Percentiles rank a stretch among this genome's conserved stretches.
Conservation (phyloP, 495 filamentous ascomycete species). For the Niebla homalea region DNA sequence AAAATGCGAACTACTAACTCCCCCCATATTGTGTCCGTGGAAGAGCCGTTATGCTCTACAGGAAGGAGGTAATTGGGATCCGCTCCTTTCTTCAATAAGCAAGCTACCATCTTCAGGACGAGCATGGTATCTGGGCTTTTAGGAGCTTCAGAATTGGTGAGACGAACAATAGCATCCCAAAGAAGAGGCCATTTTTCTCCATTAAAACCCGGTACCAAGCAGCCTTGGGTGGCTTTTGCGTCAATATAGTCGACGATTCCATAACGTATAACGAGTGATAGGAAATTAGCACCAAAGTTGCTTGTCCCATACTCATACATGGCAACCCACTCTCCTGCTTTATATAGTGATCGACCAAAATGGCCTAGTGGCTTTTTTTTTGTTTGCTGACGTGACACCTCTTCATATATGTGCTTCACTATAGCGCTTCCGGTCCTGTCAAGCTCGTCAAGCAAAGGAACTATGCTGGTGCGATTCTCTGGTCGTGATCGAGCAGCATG, state of each 20-base stretch:
- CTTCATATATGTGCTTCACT: not conserved
- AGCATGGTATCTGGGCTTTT: not conserved
- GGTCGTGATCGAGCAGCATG: not conserved
- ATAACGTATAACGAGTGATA: slow-evolving; percentile 1
- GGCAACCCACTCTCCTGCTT: not conserved
- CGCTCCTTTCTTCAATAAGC: not conserved
- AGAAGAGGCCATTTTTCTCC: not conserved
- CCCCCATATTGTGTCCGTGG: not conserved
- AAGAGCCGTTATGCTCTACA: not conserved
- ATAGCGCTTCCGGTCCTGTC: not conserved
- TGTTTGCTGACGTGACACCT: not conserved
- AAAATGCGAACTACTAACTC: not conserved
- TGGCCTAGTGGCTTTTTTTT: not conserved
- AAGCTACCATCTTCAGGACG: not conserved
- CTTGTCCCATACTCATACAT: not conserved
- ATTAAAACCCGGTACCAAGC: not conserved
- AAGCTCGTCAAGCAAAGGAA: not conserved
- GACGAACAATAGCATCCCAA: not conserved
- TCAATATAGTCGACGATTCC: slow-evolving; percentile 1
- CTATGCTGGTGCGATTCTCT: too few relatives aligned
- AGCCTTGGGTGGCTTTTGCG: not conserved
- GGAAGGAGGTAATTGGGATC: not conserved
- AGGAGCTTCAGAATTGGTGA: too few relatives aligned
- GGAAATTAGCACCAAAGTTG: not conserved
- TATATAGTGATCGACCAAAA: not conserved